phyloP scores from a whole-genome alignment of 805 yeast species.

The Blastobotrys parvus region DNA sequence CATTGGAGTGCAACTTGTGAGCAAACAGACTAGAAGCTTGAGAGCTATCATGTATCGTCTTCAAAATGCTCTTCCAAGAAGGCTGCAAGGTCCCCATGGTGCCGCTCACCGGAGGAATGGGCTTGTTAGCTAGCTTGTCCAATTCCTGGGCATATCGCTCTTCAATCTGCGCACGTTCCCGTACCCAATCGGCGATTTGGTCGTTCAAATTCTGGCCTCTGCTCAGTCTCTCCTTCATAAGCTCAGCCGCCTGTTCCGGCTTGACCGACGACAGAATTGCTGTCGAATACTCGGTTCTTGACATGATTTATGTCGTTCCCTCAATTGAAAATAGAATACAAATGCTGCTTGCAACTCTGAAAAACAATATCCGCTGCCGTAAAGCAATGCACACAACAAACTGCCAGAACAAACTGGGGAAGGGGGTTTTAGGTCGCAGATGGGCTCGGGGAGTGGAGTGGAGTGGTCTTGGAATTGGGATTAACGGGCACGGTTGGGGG shows the following conservation, averaged over 20 bases:
- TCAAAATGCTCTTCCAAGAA: constrained; percentile 21
- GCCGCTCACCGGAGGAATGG: constrained; percentile 10
- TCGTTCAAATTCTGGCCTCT: constrained; percentile 49
- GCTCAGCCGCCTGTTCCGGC: constrained; percentile 54
- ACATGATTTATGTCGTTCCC: too few relatives aligned
- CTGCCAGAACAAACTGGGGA: too few relatives aligned
- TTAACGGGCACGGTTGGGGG: too few relatives aligned
- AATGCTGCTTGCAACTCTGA: too few relatives aligned
- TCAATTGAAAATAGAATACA: too few relatives aligned
- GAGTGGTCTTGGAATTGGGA: too few relatives aligned
- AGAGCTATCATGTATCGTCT: constrained; percentile 24
- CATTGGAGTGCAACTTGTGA: constrained; percentile 31
- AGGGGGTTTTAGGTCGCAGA: too few relatives aligned
- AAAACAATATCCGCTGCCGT: too few relatives aligned
- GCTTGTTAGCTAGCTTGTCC: constrained; percentile 29
- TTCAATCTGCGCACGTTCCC: constrained; percentile 42
- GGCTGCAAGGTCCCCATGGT: constrained; percentile 23
- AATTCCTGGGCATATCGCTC: constrained; percentile 42
- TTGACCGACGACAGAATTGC: constrained; percentile 37
- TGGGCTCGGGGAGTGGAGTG: too few relatives aligned
- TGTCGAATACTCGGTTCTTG: constrained; percentile 26
- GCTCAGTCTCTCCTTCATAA: constrained; percentile 47
- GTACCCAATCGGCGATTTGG: constrained; percentile 54
- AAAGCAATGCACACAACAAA: too few relatives aligned
- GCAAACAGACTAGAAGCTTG: constrained; percentile 25